Base-by-base conservation (phyloP, 179 eudicot genomes). In the Gypsophila paniculata region DNA sequence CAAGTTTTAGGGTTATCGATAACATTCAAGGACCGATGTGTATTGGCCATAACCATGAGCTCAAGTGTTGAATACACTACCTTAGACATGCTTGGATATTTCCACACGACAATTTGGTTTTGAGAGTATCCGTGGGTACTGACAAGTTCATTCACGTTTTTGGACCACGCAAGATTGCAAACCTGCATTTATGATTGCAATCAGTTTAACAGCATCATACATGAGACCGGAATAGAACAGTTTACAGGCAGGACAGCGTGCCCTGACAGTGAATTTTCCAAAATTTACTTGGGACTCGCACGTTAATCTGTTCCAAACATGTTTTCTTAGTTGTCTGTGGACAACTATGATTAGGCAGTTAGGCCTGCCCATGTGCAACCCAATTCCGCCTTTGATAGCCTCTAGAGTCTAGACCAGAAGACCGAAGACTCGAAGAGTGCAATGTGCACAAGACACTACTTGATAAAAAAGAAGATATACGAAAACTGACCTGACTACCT, bases 41-140 rank as follows among this genome's bases (percentile, higher is more conserved):
- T 13, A 22, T 48, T 12, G 34, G n/a, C 42, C 66, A 29, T 13
- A 55, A 69, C 29, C 61, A 29, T n/a, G 54, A 69, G 23, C 44
- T 46, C 14, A 46, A 46, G 15, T 46, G 17, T 12, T 76, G 26
- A 73, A 18, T 61, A 26, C 2, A 25, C 36, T 87, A 93, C 98
- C 98, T 93, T 93, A 21, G 97, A 86, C 98, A 93, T 93, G 74
- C 86, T 82, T 42, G 98, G 98, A 78, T 93, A 93, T 86, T 79
- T 89, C 98, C 98, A 93, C n/a, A 93, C 96, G 51, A 89, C 79
- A n/a, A 93, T 89, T 79, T 93, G 98, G 81, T 93, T 93, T 73
- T 93, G 96, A 29, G 96, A 91, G 79, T 93, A 93, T 72, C 97
- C 98, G 69, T 93, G 98, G 65, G 98, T 93, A 86, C 97, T 93